Evolutionary conservation across 257 asterid genomes (phyloP).

Genomic region (Fraxinus quadrangulata): DNA sequence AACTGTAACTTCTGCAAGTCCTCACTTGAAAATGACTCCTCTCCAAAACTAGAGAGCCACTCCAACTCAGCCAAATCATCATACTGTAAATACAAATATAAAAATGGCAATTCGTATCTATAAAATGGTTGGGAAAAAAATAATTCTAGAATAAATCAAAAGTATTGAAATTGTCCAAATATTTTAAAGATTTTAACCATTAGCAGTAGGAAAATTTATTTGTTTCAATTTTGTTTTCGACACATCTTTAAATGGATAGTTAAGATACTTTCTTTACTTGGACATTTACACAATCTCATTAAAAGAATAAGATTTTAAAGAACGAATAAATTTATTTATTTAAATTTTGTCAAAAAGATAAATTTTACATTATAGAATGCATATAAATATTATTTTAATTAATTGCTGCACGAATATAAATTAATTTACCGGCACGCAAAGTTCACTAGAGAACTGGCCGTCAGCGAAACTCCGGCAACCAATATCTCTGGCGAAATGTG

Average conservation of each 20-base stretch:
- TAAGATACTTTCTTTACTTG: no score
- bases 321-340: no score
- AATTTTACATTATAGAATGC: background rate
- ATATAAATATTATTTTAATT: no score
- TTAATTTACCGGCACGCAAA: slow-evolving; percentile 64
- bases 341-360: no score
- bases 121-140: no score
- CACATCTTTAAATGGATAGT: no score
- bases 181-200: no score
- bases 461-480: slow-evolving; percentile 41
- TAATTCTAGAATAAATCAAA: background rate
- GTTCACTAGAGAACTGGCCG: slow-evolving; percentile 57
- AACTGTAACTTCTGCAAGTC: slow-evolving; percentile 41
- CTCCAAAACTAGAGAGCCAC: slow-evolving; percentile 63
- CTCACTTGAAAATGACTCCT: slow-evolving; percentile 57
- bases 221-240: no score
- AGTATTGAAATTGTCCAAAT: no score
- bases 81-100: slow-evolving; percentile 29
- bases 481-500: slow-evolving; percentile 29
- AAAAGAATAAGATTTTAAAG: no score
- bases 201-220: no score
- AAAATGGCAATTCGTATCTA: background rate
- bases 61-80: slow-evolving; percentile 63
- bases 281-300: no score
- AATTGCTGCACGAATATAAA: background rate